phyloP scores from a whole-genome alignment of 202 grass and related monocot species.

The Setaria viridis region DNA sequence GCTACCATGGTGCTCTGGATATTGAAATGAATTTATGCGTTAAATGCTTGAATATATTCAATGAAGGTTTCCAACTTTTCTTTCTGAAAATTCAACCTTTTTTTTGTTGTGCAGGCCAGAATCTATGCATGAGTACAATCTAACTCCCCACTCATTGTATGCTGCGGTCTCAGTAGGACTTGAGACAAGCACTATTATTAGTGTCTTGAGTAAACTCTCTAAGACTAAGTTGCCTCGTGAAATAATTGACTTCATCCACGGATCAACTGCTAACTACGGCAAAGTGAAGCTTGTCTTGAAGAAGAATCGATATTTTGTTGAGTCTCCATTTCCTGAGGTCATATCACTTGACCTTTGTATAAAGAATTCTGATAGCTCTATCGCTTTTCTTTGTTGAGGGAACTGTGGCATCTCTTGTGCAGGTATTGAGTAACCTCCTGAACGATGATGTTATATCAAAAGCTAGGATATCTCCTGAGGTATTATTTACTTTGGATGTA shows the following conservation, averaged over 20 bases:
- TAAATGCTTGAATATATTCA: slow-evolving; percentile 26
- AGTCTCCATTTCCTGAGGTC: slow-evolving; percentile 93
- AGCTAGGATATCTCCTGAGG: slow-evolving; percentile 70
- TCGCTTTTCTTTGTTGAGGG: slow-evolving; percentile 17
- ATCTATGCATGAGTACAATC: slow-evolving; percentile 97
- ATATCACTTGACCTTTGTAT: slow-evolving; percentile 42
- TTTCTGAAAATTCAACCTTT: slow-evolving; percentile 11
- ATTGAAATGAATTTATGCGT: not conserved
- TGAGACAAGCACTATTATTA: slow-evolving; percentile 90
- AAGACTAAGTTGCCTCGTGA: slow-evolving; percentile 89
- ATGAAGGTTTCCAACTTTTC: not conserved
- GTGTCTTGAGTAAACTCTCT: slow-evolving; percentile 87
- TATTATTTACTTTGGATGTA: slow-evolving; percentile 26
- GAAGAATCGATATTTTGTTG: slow-evolving; percentile 91
- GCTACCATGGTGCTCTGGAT: slow-evolving; percentile 30
- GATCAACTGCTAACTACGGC: slow-evolving; percentile 88
- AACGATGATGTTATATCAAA: slow-evolving; percentile 73
- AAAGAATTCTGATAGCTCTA: slow-evolving; percentile 2
- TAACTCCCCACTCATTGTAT: slow-evolving; percentile 93
- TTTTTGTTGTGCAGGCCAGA: slow-evolving; percentile 70
- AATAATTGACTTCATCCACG: slow-evolving; percentile 98
- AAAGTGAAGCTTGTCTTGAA: slow-evolving; percentile 99
- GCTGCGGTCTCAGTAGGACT: slow-evolving; percentile 93
- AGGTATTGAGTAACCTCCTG: slow-evolving; percentile 86
- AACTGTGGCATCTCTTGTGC: slow-evolving; percentile 30